Evolutionary conservation across 805 yeast species (phyloP).

Genomic region (Ogataea pignaliae): DNA sequence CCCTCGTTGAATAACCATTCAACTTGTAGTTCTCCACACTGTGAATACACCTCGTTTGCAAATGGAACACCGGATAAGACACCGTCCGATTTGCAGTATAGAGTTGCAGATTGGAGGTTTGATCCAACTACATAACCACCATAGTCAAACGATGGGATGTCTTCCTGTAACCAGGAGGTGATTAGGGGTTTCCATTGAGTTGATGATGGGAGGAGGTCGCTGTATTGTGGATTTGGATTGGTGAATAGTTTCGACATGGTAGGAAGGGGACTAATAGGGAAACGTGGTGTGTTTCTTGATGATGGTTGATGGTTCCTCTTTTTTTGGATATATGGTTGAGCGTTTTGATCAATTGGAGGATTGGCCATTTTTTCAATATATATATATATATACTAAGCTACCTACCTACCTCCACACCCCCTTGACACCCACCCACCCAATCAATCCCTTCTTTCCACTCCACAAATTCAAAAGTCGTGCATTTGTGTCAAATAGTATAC

Average conservation of each 20-base stretch:
- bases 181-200: slow-evolving; percentile 83
- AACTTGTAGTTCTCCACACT: slow-evolving; percentile 57
- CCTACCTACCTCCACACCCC: too few species aligned
- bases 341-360: too few species aligned
- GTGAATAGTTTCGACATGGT: slow-evolving; percentile 12
- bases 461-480: too few species aligned
- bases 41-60: slow-evolving; percentile 77
- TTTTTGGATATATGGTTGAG: too few species aligned
- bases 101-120: slow-evolving; percentile 62
- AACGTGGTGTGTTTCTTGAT: not conserved
- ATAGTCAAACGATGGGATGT: slow-evolving; percentile 88
- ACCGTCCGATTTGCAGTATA: slow-evolving; percentile 79
- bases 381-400: too few species aligned
- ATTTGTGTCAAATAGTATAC: too few species aligned
- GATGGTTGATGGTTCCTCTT: not conserved
- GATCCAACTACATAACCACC: slow-evolving; percentile 96
- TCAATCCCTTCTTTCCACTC: too few species aligned
- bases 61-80: slow-evolving; percentile 84
- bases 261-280: too few species aligned
- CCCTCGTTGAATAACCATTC: slow-evolving; percentile 81
- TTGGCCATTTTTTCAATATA: too few species aligned
- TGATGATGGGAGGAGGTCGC: slow-evolving; percentile 62
- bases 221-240: slow-evolving; percentile 32
- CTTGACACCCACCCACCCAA: too few species aligned
- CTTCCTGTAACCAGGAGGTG: slow-evolving; percentile 75